Conservation (phyloP, 2,329 filamentous ascomycete species). For the Falciphora oryzae region DNA sequence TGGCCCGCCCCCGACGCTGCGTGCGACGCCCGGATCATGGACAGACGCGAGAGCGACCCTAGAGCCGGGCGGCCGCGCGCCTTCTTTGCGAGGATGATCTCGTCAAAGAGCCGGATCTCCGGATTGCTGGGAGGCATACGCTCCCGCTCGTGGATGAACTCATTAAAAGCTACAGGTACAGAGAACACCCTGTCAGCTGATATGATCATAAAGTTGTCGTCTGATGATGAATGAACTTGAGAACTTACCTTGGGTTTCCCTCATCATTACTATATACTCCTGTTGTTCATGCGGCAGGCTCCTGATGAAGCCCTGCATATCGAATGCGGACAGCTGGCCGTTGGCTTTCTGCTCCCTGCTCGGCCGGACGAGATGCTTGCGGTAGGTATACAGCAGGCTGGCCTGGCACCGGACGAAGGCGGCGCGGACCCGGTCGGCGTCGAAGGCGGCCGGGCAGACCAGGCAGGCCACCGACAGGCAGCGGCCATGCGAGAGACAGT, state of each 20-base stretch:
- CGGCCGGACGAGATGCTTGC: constrained; percentile 56
- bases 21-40: constrained; percentile 52
- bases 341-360: constrained; percentile 54
- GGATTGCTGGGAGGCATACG: constrained; percentile 56
- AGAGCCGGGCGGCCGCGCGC: constrained; percentile 59
- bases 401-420: constrained; percentile 61
- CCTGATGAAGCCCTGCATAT: constrained; percentile 60
- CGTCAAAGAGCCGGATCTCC: constrained; percentile 71
- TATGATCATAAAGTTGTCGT: too few species aligned
- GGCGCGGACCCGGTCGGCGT: constrained; percentile 54
- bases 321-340: constrained; percentile 57
- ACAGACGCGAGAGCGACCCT: constrained; percentile 54
- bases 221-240: not conserved
- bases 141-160: constrained; percentile 81
- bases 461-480: constrained; percentile 58
- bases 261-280: constrained; percentile 58
- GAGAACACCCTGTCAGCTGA: not conserved
- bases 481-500: constrained; percentile 49
- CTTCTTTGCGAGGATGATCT: constrained; percentile 76
- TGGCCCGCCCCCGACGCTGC: constrained; percentile 31
- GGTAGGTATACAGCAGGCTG: constrained; percentile 61
- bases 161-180: constrained; percentile 56
- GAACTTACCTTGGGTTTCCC: constrained; percentile 59
- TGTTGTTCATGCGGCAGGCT: constrained; percentile 61
- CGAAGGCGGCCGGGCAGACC: constrained; percentile 59